Base-by-base conservation (phyloP, 2,329 filamentous ascomycete genomes). In the Phyllosticta paracitricarpa region DNA sequence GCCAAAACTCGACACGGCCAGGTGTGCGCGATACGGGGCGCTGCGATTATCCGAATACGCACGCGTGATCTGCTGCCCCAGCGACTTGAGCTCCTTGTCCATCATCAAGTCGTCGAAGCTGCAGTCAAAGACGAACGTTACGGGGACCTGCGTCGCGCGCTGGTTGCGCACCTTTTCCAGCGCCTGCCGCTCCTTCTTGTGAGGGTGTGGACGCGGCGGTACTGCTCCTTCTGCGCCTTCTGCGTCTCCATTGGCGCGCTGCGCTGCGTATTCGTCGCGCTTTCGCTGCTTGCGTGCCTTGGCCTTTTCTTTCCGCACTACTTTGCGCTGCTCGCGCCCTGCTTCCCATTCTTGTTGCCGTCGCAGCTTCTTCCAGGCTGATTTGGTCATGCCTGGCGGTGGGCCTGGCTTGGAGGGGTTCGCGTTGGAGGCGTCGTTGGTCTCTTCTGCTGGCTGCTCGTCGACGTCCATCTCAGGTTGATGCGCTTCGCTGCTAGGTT, bases 41-140 rank as follows among this genome's bases (percentile, higher is more conserved):
- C 82, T 84, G 63, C 83, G 84, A 74, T 97, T 97, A 69, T 96
- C 91, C 22, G 91, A 91, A 75, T 99, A 99, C 62, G 84, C 88
- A 61, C 94, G 81, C 8, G 91, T 96, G 64, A 99, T 81, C 74
- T 99, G 94, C 62, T 86, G 84, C 1, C 84, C 84, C 12, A 99
- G 81, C 4, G 91, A 96, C 61, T 92, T 86, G 30, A 89, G 79
- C 75, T 99, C 94, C 67, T 89, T 88, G 48, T 93, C 89, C 57
- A 81, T 81, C 94, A 99, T 99, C 70, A 92, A 83, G 52, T 89
- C 80, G 72, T 99, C 92, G 72, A 95, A 99, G 66, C 89, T 86
- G 75, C 93, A 97, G 77, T 99, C 94, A 64, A 99, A 78, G 63
- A 99, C 80, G 66, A 99, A 78, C 0, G 89, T 84, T 24, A 97